Conservation (phyloP, 257 asterid species). For the Striga asiatica region DNA sequence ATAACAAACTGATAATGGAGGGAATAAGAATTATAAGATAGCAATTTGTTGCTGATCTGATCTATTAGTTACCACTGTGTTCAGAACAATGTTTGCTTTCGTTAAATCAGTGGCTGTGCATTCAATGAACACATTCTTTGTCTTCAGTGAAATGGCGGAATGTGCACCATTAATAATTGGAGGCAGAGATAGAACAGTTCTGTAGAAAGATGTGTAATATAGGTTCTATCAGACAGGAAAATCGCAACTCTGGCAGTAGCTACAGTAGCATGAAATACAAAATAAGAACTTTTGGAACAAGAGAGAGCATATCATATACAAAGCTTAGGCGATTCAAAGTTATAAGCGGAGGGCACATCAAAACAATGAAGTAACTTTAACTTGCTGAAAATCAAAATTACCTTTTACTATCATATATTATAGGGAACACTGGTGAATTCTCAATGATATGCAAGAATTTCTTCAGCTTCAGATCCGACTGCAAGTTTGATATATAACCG, state of each 20-base stretch:
- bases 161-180: slow-evolving; percentile 97
- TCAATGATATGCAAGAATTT: slow-evolving; percentile 90
- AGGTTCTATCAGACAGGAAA: no score
- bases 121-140: slow-evolving; percentile 83
- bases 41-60: no score
- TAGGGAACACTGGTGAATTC: slow-evolving; percentile 82
- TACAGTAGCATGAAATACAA: background rate
- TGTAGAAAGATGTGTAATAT: slow-evolving; percentile 30
- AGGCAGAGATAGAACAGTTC: slow-evolving; percentile 90
- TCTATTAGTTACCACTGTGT: slow-evolving; percentile 69
- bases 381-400: slow-evolving; percentile 12
- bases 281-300: background rate
- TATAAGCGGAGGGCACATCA: slow-evolving; percentile 10
- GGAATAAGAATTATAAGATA: no score
- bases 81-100: slow-evolving; percentile 78
- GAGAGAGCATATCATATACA: background rate
- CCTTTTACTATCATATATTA: slow-evolving; percentile 80
- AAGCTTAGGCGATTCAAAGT: background rate
- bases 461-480: slow-evolving; percentile 90
- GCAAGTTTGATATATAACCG: no score
- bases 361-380: background rate
- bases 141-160: slow-evolving; percentile 80
- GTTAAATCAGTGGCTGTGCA: slow-evolving; percentile 97
- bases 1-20: no score
- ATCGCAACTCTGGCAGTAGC: background rate